Evolutionary conservation across 202 grass and related monocot species (phyloP).

Genomic region (Schoenoplectus triqueter): DNA sequence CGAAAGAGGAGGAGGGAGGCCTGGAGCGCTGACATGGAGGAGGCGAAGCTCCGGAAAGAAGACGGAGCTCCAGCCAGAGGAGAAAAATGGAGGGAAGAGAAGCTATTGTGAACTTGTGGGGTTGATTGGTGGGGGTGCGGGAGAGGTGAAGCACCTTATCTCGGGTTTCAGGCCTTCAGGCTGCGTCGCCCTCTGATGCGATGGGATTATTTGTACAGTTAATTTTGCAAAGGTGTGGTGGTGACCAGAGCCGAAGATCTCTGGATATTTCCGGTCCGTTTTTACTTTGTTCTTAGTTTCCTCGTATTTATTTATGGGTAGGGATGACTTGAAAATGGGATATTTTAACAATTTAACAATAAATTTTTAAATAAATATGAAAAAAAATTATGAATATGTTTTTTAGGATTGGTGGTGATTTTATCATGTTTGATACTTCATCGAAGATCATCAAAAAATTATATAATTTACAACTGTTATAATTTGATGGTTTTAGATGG

Average conservation of each 20-base stretch:
- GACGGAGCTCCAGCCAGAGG: constrained; percentile 41
- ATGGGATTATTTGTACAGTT: neutral
- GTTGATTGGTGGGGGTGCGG: neutral
- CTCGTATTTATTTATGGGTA: neutral
- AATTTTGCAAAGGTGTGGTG: too few relatives aligned
- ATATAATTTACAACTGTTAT: too few relatives aligned
- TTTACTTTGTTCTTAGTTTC: neutral
- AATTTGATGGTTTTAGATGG: too few relatives aligned
- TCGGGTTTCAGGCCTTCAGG: neutral
- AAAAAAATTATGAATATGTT: too few relatives aligned
- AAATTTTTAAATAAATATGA: too few relatives aligned
- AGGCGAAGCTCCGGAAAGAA: neutral
- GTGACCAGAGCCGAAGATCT: too few relatives aligned
- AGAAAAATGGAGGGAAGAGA: constrained; percentile 5
- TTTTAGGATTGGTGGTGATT: too few relatives aligned
- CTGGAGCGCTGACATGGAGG: constrained; percentile 75
- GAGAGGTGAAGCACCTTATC: constrained; percentile 18
- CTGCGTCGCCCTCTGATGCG: constrained; percentile 5
- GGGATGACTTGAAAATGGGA: too few relatives aligned
- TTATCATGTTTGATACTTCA: too few relatives aligned
- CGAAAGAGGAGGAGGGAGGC: constrained; percentile 70
- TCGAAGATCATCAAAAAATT: too few relatives aligned
- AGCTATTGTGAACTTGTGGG: neutral
- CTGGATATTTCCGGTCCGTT: neutral
- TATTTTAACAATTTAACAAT: too few relatives aligned